phyloP scores from a whole-genome alignment of 345 rosid species.

The Gossypium rotundifolium region DNA sequence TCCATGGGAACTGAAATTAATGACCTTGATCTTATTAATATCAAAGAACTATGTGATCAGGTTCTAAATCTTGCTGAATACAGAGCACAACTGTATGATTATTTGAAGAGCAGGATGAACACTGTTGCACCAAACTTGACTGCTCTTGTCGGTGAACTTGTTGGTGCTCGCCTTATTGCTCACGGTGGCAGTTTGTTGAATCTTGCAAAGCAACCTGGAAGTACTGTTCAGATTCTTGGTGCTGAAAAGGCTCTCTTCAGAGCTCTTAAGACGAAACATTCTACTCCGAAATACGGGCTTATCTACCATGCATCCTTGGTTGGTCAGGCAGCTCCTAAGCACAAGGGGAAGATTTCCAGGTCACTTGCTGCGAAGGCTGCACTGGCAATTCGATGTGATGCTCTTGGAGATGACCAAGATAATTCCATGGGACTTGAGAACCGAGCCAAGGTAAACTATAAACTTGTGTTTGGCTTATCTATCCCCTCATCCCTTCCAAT shows the following conservation, averaged over 20 bases:
- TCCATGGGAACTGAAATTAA: constrained; percentile 59
- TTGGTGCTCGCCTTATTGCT: constrained; percentile 90
- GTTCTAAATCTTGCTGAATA: constrained; percentile 79
- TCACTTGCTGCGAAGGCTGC: constrained; percentile 86
- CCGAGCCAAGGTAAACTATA: constrained; percentile 38
- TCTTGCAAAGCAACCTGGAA: constrained; percentile 93
- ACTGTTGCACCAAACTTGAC: constrained; percentile 92
- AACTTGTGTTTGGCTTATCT: background rate
- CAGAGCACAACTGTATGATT: constrained; percentile 87
- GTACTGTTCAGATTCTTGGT: constrained; percentile 89
- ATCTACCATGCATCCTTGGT: constrained; percentile 89
- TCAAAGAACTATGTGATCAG: constrained; percentile 47
- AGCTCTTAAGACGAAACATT: constrained; percentile 89
- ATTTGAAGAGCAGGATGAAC: constrained; percentile 77
- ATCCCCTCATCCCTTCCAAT: background rate
- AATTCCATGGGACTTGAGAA: constrained; percentile 76
- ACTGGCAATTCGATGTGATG: constrained; percentile 75
- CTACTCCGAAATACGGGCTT: constrained; percentile 39
- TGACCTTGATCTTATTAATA: constrained; percentile 54
- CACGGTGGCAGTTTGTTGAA: constrained; percentile 89
- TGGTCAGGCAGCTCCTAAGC: constrained; percentile 81
- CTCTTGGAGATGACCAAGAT: constrained; percentile 77
- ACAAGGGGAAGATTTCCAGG: constrained; percentile 81
- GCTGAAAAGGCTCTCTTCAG: constrained; percentile 93
- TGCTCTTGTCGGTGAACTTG: constrained; percentile 92